Conservation (phyloP, 805 yeast species). For the Pichia manshurica region DNA sequence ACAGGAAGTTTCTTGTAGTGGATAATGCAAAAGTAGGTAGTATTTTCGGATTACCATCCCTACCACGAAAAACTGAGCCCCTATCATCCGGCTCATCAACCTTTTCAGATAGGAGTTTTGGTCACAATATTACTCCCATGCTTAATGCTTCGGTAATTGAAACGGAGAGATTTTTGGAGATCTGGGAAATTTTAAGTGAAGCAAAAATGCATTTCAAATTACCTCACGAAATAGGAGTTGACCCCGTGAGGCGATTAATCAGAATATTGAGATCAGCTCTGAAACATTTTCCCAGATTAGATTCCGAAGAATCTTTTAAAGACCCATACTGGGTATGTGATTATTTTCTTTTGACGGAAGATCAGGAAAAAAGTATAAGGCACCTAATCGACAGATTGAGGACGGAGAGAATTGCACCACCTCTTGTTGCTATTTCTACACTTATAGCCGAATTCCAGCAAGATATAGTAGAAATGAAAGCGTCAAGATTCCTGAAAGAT, state of each 20-base stretch:
- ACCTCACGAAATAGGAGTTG: constrained; percentile 21
- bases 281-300: constrained; percentile 11
- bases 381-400: constrained; percentile 7
- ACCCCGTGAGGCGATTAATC: constrained; percentile 20
- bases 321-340: constrained; percentile 11
- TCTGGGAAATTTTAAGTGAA: constrained; percentile 17
- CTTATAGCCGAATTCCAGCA: constrained; percentile 8
- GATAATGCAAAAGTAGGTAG: neutral
- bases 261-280: constrained; percentile 15
- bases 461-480: constrained; percentile 4
- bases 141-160: neutral
- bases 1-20: no score
- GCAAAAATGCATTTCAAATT: constrained; percentile 22
- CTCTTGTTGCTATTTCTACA: constrained; percentile 13
- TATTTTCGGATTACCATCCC: neutral
- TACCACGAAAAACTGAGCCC: neutral
- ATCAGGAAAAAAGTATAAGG: constrained; percentile 10
- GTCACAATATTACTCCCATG: constrained; percentile 2
- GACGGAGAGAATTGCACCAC: constrained; percentile 5
- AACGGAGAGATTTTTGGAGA: neutral
- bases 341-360: constrained; percentile 15
- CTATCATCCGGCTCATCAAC: neutral
- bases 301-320: neutral
- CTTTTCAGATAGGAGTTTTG: neutral
- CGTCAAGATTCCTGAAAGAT: constrained; percentile 18